Evolutionary conservation across 148 eudicot genomes (phyloP).

Genomic region (Nepenthes gracilis): DNA sequence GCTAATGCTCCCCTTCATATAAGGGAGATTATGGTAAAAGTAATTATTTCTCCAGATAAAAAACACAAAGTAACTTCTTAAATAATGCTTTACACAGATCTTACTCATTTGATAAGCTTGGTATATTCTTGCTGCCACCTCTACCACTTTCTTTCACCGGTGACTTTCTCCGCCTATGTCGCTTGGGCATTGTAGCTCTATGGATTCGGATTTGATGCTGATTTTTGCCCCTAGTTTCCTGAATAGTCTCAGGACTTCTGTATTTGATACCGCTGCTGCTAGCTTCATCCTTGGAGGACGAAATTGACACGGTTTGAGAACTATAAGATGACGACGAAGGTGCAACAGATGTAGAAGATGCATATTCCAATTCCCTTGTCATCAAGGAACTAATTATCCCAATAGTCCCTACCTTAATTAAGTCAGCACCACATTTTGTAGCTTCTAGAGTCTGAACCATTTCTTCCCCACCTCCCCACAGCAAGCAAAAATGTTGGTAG

Average conservation of each 20-base stretch:
- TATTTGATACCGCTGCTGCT: slow-evolving; percentile 34
- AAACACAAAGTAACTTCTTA: no score
- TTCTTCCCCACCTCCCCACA: slow-evolving; percentile 4
- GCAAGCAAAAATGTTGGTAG: neutral
- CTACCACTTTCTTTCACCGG: slow-evolving; percentile 14
- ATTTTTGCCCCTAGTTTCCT: slow-evolving; percentile 18
- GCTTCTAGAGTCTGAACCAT: slow-evolving; percentile 72
- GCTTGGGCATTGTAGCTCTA: slow-evolving; percentile 13
- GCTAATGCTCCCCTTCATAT: no score
- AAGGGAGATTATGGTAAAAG: no score
- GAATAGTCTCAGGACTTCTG: slow-evolving; percentile 22
- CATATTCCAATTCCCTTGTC: slow-evolving; percentile 55
- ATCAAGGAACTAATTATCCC: slow-evolving; percentile 72
- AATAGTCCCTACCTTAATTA: slow-evolving; percentile 67
- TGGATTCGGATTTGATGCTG: slow-evolving; percentile 26
- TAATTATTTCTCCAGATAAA: no score
- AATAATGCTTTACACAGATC: no score
- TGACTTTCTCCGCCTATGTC: slow-evolving; percentile 20
- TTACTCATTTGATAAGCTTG: no score
- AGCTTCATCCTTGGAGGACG: slow-evolving; percentile 38
- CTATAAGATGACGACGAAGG: slow-evolving; percentile 9
- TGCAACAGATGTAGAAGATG: slow-evolving; percentile 17
- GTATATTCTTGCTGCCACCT: slow-evolving; percentile 3
- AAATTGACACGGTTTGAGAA: slow-evolving; percentile 21
- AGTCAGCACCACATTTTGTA: slow-evolving; percentile 75